Conservation (phyloP, 2,329 filamentous ascomycete genomes). For the Sclerotinia spermophila region DNA sequence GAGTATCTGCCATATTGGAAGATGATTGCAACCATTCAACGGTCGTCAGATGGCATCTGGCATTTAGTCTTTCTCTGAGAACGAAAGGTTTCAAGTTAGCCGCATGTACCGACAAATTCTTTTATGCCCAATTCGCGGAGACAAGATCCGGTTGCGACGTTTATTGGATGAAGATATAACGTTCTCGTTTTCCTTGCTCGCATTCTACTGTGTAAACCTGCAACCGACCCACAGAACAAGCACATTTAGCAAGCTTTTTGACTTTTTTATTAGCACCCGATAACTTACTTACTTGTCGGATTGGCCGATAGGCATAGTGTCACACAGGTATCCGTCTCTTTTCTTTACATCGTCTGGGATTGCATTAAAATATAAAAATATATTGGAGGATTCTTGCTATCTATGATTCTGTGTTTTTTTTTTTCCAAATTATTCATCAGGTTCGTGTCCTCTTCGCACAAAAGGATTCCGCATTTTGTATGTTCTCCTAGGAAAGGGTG, state of each 20-base stretch:
- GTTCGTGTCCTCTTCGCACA: background rate
- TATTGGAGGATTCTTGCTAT: background rate
- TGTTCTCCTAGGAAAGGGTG: background rate
- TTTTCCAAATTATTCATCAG: no score
- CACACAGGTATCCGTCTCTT: background rate
- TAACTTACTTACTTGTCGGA: background rate
- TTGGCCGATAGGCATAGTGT: background rate
- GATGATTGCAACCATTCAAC: background rate
- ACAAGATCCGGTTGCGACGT: background rate
- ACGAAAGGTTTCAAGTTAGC: background rate
- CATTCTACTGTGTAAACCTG: background rate
- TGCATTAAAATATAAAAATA: background rate
- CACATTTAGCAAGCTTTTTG: background rate
- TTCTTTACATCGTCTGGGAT: background rate
- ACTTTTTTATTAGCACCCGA: no score
- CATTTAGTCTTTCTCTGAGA: background rate
- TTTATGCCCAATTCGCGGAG: background rate
- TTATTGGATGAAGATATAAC: background rate
- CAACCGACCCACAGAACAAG: background rate
- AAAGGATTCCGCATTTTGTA: background rate
- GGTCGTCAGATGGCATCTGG: background rate
- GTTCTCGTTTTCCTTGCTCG: background rate
- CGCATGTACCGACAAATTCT: background rate
- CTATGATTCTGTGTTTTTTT: background rate
- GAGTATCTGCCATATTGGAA: background rate